Conservation (phyloP, 1,139 yeast species). For the Suhomyces bolitotheri region DNA sequence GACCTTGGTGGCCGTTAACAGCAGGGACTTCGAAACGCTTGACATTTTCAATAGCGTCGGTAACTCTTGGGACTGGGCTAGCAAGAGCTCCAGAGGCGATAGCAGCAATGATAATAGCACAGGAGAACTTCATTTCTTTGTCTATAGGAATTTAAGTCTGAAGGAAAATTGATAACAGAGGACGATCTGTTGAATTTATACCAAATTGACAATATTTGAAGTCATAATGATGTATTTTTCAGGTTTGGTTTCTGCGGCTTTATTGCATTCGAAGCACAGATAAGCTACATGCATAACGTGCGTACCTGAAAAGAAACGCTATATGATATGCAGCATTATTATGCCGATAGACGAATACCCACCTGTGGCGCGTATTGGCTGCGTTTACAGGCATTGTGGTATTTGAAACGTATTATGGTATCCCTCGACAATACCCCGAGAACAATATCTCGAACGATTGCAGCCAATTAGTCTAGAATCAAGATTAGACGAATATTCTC, state of each 20-base stretch:
- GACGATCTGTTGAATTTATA: background rate
- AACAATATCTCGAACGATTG: background rate
- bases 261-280: background rate
- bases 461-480: background rate
- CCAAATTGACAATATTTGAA: background rate
- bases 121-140: slow-evolving; percentile 9
- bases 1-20: background rate
- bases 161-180: background rate
- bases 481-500: too few relatives aligned
- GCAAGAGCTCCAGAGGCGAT: slow-evolving; percentile 6
- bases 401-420: background rate
- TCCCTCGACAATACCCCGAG: background rate
- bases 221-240: background rate
- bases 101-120: slow-evolving; percentile 3
- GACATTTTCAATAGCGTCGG: background rate
- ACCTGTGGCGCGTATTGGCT: too few relatives aligned
- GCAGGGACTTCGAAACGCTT: background rate
- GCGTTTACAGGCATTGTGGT: too few relatives aligned
- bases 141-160: too few relatives aligned
- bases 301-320: background rate
- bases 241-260: background rate
- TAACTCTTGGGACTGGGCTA: slow-evolving; percentile 9
- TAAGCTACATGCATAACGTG: background rate
- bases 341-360: background rate
- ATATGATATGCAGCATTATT: background rate